These are phyloP conservation scores for Plantago ovata DNA, from an alignment of 257 asterid genomes.

Conservation along the genomic window DNA sequence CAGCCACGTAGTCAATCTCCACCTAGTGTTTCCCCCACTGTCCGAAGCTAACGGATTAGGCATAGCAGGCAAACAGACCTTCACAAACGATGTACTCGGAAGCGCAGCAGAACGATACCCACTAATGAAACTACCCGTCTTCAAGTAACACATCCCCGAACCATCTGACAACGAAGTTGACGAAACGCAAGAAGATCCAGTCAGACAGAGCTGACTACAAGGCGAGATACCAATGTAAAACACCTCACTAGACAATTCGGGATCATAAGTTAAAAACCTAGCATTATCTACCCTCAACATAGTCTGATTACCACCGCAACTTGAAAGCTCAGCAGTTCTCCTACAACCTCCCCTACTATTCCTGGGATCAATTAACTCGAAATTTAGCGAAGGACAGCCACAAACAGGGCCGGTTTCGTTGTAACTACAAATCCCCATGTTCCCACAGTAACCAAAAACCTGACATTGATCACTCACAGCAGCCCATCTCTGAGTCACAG, in stretches of 20 bases:
- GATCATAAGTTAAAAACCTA: constrained; percentile 54
- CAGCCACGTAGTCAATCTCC: constrained; percentile 56
- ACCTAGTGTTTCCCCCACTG: constrained; percentile 26
- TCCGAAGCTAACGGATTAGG: constrained; percentile 39
- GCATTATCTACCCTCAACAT: constrained; percentile 61
- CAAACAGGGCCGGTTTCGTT: constrained; percentile 57
- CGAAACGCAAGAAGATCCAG: constrained; percentile 44
- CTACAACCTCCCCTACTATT: constrained; percentile 70
- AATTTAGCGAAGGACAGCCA: constrained; percentile 67
- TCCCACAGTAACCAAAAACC: constrained; percentile 81
- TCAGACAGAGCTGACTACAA: constrained; percentile 57
- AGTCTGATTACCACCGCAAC: constrained; percentile 43
- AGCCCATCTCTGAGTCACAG: constrained; percentile 52
- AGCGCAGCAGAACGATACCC: constrained; percentile 65
- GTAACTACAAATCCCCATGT: constrained; percentile 74
- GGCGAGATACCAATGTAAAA: constrained; percentile 47
- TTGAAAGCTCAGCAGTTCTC: constrained; percentile 55
- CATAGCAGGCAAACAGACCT: constrained; percentile 53
- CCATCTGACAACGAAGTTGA: constrained; percentile 86
- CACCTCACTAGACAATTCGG: constrained; percentile 35
- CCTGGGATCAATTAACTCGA: constrained; percentile 40
- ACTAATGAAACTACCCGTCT: constrained; percentile 42
- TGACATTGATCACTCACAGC: constrained; percentile 76
- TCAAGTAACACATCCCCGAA: constrained; percentile 65
- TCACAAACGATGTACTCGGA: constrained; percentile 77